Base-by-base conservation (phyloP, 1,284 basidiomycete genomes). In the Puccinia horiana region DNA sequence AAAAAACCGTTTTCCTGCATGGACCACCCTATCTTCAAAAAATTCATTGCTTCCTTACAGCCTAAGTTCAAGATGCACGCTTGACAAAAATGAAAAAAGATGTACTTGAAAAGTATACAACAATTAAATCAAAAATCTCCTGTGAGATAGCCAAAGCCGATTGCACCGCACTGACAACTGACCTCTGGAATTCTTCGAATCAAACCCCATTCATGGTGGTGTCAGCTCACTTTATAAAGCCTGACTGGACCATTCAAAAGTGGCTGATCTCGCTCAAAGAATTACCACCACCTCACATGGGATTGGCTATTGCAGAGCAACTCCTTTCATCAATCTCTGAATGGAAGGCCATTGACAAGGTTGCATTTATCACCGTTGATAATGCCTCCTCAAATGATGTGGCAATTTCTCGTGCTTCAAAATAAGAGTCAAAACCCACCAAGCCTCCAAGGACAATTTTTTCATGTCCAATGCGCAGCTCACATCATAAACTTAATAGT, bases 321-420 rank as follows among this genome's bases (percentile, higher is more conserved):
- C 67, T 69, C 9, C 14, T 69, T 29, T 12, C 67, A 23, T 44
- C 67, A 44, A 69, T 69, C 8, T 32, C 40, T 42, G 32, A 67
- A 40, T 67, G 63, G 63, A 67, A 40, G 8, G 40, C 40, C 16
- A n/a, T 69, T 20, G 29, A 69, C 26, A 69, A 69, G 67, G 67
- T 69, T 26, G 18, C 40, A 9, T 20, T 26, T 47, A 47, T 47
- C 18, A 69, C 67, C 11, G 67, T 47, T 3, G 40, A 69, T n/a
- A 69, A 69, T 69, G 67, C 67, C n/a, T 47, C 67, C 2, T 23
- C 40, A n/a, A 69, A 69, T 16, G 26, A 69, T 69, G 37, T 29
- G 2, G 67, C 67, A 69, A 47, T 69, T 12, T 18, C 6, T 29
- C 67, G 40, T 58, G 23, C 56, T 58, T 29, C 20, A 5, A 58